Base-by-base conservation (phyloP, 371 early-diverging fungal genomes). In the Rhizomucor pusillus region DNA sequence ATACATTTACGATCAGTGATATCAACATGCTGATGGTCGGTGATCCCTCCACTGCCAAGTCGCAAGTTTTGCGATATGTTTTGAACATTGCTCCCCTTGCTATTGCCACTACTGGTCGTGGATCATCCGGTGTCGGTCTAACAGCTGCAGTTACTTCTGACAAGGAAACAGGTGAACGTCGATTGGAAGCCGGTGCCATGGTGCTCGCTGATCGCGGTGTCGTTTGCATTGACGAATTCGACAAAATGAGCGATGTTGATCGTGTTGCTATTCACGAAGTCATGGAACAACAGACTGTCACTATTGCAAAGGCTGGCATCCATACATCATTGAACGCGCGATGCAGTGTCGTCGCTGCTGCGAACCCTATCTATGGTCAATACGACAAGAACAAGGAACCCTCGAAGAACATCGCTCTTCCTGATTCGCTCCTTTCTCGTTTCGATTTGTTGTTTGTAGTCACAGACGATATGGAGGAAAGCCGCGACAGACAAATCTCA, bases 221-320 rank as follows among this genome's bases (percentile, higher is more conserved):
- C 22, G 97, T 97, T 13, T 99, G 99, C 75, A 99, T 99, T 65
- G 99, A 99, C 81, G 99, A 99, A 79, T 99, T 99, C 81, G 99
- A 99, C 81, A 99, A 99, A 74, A 99, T 99, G 99, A 89, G 88
- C 51, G 99, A 99, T 58, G 81, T 87, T 23, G 99, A 99, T 73
- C 87, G 99, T 60, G 98, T 98, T 1, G 99, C 99, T 3, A 99
- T 99, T 71, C 99, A 99, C 80, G 99, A 99, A 88, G 99, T 99
- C 3, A 99, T 99, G 99, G 99, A 99, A 80, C 99, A 99, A 79
- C 99, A 99, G 67, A 96, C 97, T 1, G 95, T 98, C 5, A 97
- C 96, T 0, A 94, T 97, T 54, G 90, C 95, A 47, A 98, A 99
- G 73, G 99, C 99, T 5, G 99, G 99, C 43, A 99, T 99, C 59